phyloP scores from a whole-genome alignment of 352 stramenopile genomes.

The Pelagophyceae sp. region DNA sequence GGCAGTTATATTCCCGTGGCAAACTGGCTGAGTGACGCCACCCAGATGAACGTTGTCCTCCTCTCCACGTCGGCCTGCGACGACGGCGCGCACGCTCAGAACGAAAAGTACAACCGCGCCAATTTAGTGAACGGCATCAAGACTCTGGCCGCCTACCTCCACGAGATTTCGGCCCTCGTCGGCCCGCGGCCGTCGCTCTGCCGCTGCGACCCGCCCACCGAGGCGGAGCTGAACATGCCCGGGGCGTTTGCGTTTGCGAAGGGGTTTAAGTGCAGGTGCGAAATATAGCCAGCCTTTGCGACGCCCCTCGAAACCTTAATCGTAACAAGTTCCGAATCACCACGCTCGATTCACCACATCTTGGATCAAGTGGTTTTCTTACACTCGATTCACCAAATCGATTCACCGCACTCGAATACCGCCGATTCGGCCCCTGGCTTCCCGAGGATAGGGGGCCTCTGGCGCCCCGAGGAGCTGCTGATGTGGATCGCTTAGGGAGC shows the following conservation, averaged over 20 bases:
- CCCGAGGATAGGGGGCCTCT: too few relatives aligned
- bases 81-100: constrained; percentile 57
- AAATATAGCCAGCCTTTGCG: constrained; percentile 52
- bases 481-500: too few relatives aligned
- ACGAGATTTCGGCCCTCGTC: constrained; percentile 48
- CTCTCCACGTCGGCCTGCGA: constrained; percentile 53
- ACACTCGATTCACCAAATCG: too few relatives aligned
- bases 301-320: too few relatives aligned
- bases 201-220: constrained; percentile 45
- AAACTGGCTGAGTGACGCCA: constrained; percentile 48
- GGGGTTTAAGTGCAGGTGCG: constrained; percentile 55
- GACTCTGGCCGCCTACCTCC: constrained; percentile 50
- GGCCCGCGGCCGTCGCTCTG: constrained; percentile 47
- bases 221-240: constrained; percentile 49
- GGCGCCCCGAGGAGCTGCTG: too few relatives aligned
- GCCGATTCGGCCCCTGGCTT: too few relatives aligned
- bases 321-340: too few relatives aligned
- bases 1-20: constrained; percentile 55
- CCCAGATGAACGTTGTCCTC: constrained; percentile 54
- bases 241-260: constrained; percentile 44
- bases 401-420: too few relatives aligned
- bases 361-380: too few relatives aligned
- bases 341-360: too few relatives aligned
- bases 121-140: constrained; percentile 50
- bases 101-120: constrained; percentile 51